phyloP scores from a whole-genome alignment of 257 asterid species.

The Solanum peruvianum region DNA sequence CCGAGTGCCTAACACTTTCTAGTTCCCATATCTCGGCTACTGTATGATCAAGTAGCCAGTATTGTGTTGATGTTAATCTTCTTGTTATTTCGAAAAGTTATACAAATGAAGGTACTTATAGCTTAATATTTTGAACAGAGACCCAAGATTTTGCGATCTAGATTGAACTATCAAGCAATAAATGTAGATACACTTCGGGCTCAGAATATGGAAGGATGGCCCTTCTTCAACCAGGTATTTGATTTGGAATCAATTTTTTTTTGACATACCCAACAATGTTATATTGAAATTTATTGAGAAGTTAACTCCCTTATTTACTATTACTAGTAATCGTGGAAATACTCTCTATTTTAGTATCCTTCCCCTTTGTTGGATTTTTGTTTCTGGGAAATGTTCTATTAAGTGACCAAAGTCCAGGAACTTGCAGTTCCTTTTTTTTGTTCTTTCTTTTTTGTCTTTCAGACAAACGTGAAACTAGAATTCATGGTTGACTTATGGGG shows the following conservation, averaged over 20 bases:
- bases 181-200: conserved; percentile 74
- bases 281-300: neutral
- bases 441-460: neutral
- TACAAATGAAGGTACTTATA: neutral
- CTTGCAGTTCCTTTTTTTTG: neutral
- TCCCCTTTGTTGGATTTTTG: neutral
- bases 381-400: neutral
- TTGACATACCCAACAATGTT: neutral
- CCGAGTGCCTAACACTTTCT: neutral
- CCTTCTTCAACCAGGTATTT: conserved; percentile 63
- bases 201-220: conserved; percentile 69
- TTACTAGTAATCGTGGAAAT: neutral
- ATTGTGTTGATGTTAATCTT: neutral
- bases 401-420: neutral
- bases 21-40: neutral
- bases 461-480: neutral
- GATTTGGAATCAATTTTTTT: neutral
- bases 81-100: neutral
- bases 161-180: conserved; percentile 59
- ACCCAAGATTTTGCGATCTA: conserved; percentile 62
- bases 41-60: neutral
- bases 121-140: conserved; percentile 35
- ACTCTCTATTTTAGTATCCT: neutral
- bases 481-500: neutral
- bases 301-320: neutral